A percentile compares a stretch with the other conserved stretches of the same genome.
Conservation (phyloP, 2,329 filamentous ascomycete species). For the Aspergillus terreus region DNA sequence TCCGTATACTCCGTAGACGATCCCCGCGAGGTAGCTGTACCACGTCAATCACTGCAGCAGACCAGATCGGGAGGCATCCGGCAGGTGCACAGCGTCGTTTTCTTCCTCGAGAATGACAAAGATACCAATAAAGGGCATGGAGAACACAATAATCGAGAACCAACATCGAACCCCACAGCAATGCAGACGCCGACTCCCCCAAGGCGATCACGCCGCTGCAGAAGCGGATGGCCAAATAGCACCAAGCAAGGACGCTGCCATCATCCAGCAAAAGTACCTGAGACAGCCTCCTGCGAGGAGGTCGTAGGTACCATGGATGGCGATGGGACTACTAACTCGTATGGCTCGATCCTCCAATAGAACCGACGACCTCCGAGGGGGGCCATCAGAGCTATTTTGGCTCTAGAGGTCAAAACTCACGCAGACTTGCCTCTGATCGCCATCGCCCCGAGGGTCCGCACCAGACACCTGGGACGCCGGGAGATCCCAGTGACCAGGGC, state of each 20-base stretch:
- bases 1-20: background rate
- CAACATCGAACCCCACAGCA: background rate
- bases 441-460: constrained; percentile 11
- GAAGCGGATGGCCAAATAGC: constrained; percentile 19
- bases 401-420: constrained; percentile 10
- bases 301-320: constrained; percentile 2
- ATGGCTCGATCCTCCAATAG: background rate
- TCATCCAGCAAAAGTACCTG: constrained; percentile 10
- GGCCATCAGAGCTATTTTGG: background rate
- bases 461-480: constrained; percentile 16
- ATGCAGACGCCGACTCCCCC: constrained; percentile 12
- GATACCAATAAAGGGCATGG: constrained; percentile 11
- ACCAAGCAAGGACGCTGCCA: constrained; percentile 30
- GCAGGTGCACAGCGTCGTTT: background rate
- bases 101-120: constrained; percentile 6
- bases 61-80: background rate
- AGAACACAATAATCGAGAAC: background rate
- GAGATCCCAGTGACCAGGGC: constrained; percentile 19
- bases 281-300: constrained; percentile 19
- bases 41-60: background rate
- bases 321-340: background rate
- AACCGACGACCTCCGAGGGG: background rate
- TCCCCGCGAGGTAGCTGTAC: no score
- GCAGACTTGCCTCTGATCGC: constrained; percentile 13
- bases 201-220: constrained; percentile 18